These are phyloP conservation scores for Globisporangium alternatum DNA, from an alignment of 352 stramenopile genomes.

Conservation along the genomic window DNA sequence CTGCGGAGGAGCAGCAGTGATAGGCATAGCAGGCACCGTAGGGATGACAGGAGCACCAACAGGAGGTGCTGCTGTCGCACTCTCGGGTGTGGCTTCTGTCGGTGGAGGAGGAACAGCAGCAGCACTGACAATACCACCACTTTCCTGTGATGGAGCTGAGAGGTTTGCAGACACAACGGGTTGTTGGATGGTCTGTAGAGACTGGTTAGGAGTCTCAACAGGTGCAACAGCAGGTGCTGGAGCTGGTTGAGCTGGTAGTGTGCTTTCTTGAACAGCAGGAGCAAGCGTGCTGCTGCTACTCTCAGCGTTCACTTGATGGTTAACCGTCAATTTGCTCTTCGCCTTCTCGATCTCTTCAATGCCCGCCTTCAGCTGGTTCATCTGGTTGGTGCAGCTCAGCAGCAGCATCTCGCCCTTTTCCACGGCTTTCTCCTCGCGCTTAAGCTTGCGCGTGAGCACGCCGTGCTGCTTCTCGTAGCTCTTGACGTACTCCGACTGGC, in stretches of 20 bases:
- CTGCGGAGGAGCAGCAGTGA: not conserved
- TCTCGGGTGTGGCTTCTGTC: not conserved
- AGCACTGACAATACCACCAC: not conserved
- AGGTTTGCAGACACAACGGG: not conserved
- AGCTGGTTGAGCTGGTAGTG: not conserved
- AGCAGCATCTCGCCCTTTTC: conserved; percentile 75
- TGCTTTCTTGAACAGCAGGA: not conserved
- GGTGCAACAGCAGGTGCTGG: not conserved
- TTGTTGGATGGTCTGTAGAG: not conserved
- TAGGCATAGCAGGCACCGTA: not conserved
- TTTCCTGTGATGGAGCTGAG: not conserved
- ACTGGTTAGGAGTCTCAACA: conserved; percentile 6
- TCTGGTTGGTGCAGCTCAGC: conserved; percentile 78
- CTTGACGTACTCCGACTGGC: conserved; percentile 80
- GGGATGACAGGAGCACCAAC: not conserved
- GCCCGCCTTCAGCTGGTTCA: conserved; percentile 64
- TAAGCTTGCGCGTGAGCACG: conserved; percentile 69
- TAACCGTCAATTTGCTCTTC: conserved; percentile 51
- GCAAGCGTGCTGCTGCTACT: not conserved
- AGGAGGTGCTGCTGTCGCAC: conserved; percentile 12
- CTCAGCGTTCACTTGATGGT: conserved; percentile 19
- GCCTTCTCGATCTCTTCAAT: conserved; percentile 77
- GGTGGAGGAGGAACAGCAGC: not conserved
- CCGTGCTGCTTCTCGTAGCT: conserved; percentile 79
- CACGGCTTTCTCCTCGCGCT: conserved; percentile 82